Conservation (phyloP, 1,284 basidiomycete genomes). For the Stygiomarasmius scandens region DNA sequence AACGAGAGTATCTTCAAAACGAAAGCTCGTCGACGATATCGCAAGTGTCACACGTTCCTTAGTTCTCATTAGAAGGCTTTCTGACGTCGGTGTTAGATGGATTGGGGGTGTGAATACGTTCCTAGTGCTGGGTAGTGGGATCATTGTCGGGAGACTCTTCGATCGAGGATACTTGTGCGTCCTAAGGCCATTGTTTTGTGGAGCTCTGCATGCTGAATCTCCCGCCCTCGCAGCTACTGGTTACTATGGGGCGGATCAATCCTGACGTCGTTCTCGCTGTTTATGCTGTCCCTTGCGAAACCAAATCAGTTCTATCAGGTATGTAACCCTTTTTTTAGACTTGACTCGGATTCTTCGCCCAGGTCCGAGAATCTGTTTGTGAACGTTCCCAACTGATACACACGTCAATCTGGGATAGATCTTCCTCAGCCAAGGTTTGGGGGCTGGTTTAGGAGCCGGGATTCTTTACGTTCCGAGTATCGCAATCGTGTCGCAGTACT, state of each 20-base stretch:
- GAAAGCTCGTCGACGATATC: constrained; percentile 39
- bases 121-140: constrained; percentile 38
- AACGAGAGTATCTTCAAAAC: constrained; percentile 34
- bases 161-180: constrained; percentile 28
- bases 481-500: constrained; percentile 37
- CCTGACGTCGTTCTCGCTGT: constrained; percentile 24
- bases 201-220: not conserved
- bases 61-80: not conserved
- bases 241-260: constrained; percentile 22
- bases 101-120: constrained; percentile 51
- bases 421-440: constrained; percentile 17
- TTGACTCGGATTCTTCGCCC: constrained; percentile 2
- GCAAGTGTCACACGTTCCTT: constrained; percentile 29
- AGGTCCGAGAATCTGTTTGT: not conserved
- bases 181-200: too few species aligned
- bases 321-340: not conserved
- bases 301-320: constrained; percentile 30
- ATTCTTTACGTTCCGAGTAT: constrained; percentile 26
- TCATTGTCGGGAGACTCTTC: constrained; percentile 36
- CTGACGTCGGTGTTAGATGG: constrained; percentile 36
- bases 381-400: too few species aligned
- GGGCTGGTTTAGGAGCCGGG: constrained; percentile 15
- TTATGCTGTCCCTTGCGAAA: constrained; percentile 30
- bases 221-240: constrained; percentile 17
- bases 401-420: constrained; percentile 4